Conservation (phyloP, 345 rosid species). For the Ailanthus altissimus region DNA sequence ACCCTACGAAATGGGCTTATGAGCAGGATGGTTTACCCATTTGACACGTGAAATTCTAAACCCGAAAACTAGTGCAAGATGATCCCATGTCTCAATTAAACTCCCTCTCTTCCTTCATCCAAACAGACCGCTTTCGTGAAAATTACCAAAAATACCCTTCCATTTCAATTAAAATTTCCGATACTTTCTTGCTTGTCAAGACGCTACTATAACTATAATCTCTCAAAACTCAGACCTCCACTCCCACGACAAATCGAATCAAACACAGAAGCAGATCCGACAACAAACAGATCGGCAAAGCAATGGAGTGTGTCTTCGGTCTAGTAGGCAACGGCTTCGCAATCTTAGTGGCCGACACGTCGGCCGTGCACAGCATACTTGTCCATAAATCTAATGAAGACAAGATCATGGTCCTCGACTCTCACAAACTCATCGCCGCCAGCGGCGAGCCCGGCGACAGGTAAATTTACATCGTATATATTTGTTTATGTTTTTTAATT, state of each 20-base stretch:
- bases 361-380: conserved; percentile 88
- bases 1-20: too few species aligned
- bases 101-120: background rate
- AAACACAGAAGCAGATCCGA: conserved; percentile 29
- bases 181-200: conserved; percentile 42
- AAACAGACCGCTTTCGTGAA: background rate
- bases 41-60: background rate
- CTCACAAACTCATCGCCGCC: conserved; percentile 94
- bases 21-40: background rate
- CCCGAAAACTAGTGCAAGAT: background rate
- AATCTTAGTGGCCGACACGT: conserved; percentile 78
- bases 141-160: conserved; percentile 21
- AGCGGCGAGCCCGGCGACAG: conserved; percentile 98
- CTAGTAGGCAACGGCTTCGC: conserved; percentile 88
- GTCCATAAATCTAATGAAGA: conserved; percentile 94
- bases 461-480: conserved; percentile 27
- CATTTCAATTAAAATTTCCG: background rate
- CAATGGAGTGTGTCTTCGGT: conserved; percentile 97
- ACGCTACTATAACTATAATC: conserved; percentile 1
- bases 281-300: background rate
- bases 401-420: conserved; percentile 94
- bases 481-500: background rate
- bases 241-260: background rate
- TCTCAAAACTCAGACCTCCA: background rate
- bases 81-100: background rate